phyloP scores from a whole-genome alignment of 352 stramenopile species.

The Globisporangium takayamanum region DNA sequence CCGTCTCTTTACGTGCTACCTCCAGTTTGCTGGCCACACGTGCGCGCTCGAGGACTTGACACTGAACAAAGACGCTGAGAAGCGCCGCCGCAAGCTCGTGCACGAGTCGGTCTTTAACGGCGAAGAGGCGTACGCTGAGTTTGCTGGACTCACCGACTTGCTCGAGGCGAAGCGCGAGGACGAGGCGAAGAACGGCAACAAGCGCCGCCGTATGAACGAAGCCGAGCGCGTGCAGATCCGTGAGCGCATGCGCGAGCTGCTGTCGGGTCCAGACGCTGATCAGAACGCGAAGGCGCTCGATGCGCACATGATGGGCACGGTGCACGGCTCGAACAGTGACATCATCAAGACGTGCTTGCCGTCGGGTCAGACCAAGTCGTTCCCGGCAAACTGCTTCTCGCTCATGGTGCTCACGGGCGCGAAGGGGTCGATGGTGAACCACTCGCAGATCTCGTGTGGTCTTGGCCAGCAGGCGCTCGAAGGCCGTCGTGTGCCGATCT shows the following conservation, averaged over 20 bases:
- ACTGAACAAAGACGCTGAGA: conserved; percentile 92
- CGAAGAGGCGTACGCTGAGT: conserved; percentile 83
- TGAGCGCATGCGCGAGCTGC: conserved; percentile 66
- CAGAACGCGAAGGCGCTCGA: conserved; percentile 78
- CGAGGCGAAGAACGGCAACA: conserved; percentile 31
- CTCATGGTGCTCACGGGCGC: conserved; percentile 99
- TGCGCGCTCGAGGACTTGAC: conserved; percentile 99
- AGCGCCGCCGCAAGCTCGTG: conserved; percentile 87
- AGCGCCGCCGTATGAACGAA: conserved; percentile 85
- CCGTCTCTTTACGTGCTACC: conserved; percentile 95
- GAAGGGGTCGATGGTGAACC: conserved; percentile 99
- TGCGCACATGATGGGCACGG: conserved; percentile 87
- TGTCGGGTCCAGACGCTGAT: conserved; percentile 61
- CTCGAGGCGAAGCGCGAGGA: conserved; percentile 51
- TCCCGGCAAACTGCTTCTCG: conserved; percentile 98
- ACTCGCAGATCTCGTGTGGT: conserved; percentile 98
- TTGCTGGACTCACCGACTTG: conserved; percentile 67
- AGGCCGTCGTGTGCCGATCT: conserved; percentile 96
- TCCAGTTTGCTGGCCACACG: conserved; percentile 98
- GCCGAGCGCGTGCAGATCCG: conserved; percentile 61
- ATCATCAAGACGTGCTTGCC: conserved; percentile 99
- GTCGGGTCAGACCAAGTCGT: conserved; percentile 94
- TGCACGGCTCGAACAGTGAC: conserved; percentile 89
- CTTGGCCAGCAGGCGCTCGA: conserved; percentile 99
- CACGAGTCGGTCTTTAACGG: conserved; percentile 68